Evolutionary conservation across 1,284 basidiomycete species (phyloP), one percentile per base, ranked within the genome.

Genomic region (Cryptococcus depauperatus): DNA sequence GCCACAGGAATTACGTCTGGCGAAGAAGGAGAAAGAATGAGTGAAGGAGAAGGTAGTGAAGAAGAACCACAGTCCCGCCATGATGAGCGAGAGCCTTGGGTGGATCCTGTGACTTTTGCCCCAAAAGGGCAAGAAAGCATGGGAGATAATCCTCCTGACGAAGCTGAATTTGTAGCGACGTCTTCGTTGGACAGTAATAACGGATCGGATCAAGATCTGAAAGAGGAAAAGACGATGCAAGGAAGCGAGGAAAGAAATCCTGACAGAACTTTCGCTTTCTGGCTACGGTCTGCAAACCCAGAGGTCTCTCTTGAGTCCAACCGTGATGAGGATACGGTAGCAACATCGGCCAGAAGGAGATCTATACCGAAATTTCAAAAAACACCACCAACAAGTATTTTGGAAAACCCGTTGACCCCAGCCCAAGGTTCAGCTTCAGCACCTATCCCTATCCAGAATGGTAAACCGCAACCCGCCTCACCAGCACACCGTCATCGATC

Each of bases 101-200:
- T 62, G n/a, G 62, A 67, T 42, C 68, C 66, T 18, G 68, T 68
- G 6, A 68, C 68, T 3, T 49, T 64, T 19, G 63, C 61, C 4
- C 62, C 61, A 2, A 54, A 51, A 19, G 52, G 43, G 16, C 49
- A 44, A 33, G 47, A 43, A 30, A 41, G 34, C 10, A 32, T 47
- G 25, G 54, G 47, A 14, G 34, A 40, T 19, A 37, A 30, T n/a
- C 49, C 44, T 10, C 51, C 55, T 3, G 43, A 41, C 5, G 58
- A 60, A 25, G 47, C 53, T 16, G 58, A 61, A 41, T 56, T 59
- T 39, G 38, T 47, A 13, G 41, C 53, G 22, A 39, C 55, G 14
- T 30, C 46, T 16, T 33, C 32, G n/a, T n/a, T n/a, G n/a, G n/a
- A n/a, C n/a, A n/a, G n/a, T n/a, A n/a, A n/a, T n/a, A n/a, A n/a